Base-by-base conservation (phyloP, 495 filamentous ascomycete species). In the Lasiosphaeria miniovina region DNA sequence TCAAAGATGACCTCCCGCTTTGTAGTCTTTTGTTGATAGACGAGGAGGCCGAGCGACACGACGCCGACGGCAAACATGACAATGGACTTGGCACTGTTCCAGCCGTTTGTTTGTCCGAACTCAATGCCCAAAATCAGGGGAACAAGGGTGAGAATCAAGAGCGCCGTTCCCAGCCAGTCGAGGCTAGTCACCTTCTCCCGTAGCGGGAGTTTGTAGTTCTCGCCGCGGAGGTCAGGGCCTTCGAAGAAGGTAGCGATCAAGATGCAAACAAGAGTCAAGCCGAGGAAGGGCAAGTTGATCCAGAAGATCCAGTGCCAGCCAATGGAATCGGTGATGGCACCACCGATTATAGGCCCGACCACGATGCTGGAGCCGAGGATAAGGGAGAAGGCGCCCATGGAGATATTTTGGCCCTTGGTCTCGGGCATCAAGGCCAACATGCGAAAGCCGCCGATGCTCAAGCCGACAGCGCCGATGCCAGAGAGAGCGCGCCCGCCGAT, bases 291-390 rank as follows among this genome's bases (percentile, higher is more conserved):
- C 33, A 52, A 12, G 34, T 52, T 52, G 33, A 52, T 36, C 50
- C 50, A 52, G 50, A 52, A 52, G 14, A 52, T 38, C 50, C 50
- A 52, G 33, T 52, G 50, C 50, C 50, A 52, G 33, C 50, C 50
- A 34, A 52, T 52, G 33, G 33, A 5, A 33, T 52, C 33, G 10
- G 50, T 52, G 12, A 52, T 36, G 50, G 14, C 50, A 14, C 50
- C 50, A 6, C 50, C 50, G 2, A 52, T 14, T 9, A 52, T 38
- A 4, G 50, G 50, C 3, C 50, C 50, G 11, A 52, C 50, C 9
- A 52, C 50, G 34, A 52, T 52, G 50, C 50, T 52, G 3, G 50
- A 52, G 31, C 50, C 50, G 11, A 52, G 34, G 4, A 52, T 34
- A 4, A 52, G 50, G 31, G 50, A 52, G 50, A 52, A 52, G 33